Conservation (phyloP, 164 flowering plant genomes). For the Vitis rotundifolia region DNA sequence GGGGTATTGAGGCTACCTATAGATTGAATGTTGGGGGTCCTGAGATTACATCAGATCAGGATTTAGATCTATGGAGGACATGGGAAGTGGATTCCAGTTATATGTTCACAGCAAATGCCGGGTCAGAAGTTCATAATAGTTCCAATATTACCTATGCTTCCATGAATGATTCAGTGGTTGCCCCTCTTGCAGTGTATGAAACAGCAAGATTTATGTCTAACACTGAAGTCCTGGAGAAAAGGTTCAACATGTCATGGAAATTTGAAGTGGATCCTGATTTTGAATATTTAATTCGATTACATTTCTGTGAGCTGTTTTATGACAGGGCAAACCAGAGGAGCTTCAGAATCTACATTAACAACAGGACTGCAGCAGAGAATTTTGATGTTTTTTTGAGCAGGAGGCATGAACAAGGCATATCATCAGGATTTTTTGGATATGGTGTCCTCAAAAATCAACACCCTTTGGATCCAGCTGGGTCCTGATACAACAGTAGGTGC, state of each 20-base stretch:
- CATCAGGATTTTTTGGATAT: slow-evolving; percentile 60
- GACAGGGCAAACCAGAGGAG: slow-evolving; percentile 48
- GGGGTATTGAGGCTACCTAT: slow-evolving; percentile 36
- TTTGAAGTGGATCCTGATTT: slow-evolving; percentile 68
- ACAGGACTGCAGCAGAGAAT: no score
- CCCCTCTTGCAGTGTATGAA: slow-evolving; percentile 74
- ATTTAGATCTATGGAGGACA: slow-evolving; percentile 48
- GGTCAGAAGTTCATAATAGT: slow-evolving; percentile 31
- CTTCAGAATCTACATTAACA: slow-evolving; percentile 27
- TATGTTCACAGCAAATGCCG: slow-evolving; percentile 59
- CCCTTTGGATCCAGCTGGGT: slow-evolving; percentile 79
- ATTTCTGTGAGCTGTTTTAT: slow-evolving; percentile 69
- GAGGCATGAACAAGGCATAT: slow-evolving; percentile 58
- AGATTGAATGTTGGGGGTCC: slow-evolving; percentile 22
- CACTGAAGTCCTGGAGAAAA: slow-evolving; percentile 50
- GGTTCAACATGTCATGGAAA: slow-evolving; percentile 86
- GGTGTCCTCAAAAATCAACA: slow-evolving; percentile 33
- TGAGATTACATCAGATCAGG: slow-evolving; percentile 34
- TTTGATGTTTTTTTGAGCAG: slow-evolving; percentile 56
- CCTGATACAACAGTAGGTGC: slow-evolving; percentile 53
- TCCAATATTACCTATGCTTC: slow-evolving; percentile 59
- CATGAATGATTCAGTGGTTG: slow-evolving; percentile 43
- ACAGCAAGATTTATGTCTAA: slow-evolving; percentile 62
- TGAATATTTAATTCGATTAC: slow-evolving; percentile 68
- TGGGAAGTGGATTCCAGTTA: slow-evolving; percentile 70